Base-by-base conservation (phyloP, 306 rosid genomes). In the Biancaea sappan region DNA sequence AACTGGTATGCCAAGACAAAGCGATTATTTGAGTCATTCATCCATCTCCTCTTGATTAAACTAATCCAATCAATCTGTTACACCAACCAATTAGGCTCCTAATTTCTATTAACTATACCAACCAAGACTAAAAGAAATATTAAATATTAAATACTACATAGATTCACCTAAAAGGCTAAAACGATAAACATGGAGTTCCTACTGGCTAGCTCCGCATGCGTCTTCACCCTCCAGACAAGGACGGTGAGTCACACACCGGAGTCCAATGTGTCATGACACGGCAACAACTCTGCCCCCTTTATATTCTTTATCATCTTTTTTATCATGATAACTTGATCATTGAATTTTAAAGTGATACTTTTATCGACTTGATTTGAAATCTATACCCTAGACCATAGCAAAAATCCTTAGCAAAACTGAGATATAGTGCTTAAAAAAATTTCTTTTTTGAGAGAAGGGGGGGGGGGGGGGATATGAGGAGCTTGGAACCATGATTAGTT, bases 261-360 rank as follows among this genome's bases (percentile, higher is more conserved):
- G 44, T 88, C 97, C 70, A 67, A 56, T 7, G 80, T 77, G 71
- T 91, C 97, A 58, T 84, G 96, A 70, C 78, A 63, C 25, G 96
- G 98, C 0, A 97, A 94, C 61, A 69, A 86, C 62, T 88, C 88
- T 31, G 83, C 82, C 29, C 97, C 98, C 15, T 95, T 89, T 25
- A 94, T 82, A 70, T 94, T 97, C 26, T 94, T 96, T 1, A 94
- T 94, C 97, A 94, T 88, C 88, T 86, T 90, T n/a, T n/a, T n/a
- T n/a, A n/a, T n/a, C n/a, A n/a, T n/a, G n/a, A n/a, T n/a, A n/a
- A n/a, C n/a, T n/a, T n/a, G n/a, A n/a, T n/a, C n/a, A n/a, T n/a
- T n/a, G n/a, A n/a, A n/a, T n/a, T n/a, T n/a, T n/a, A n/a, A n/a
- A n/a, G n/a, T n/a, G n/a, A n/a, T n/a, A n/a, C n/a, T n/a, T n/a